Base-by-base conservation (phyloP, 1,284 basidiomycete species). In the Malassezia obtusa region DNA sequence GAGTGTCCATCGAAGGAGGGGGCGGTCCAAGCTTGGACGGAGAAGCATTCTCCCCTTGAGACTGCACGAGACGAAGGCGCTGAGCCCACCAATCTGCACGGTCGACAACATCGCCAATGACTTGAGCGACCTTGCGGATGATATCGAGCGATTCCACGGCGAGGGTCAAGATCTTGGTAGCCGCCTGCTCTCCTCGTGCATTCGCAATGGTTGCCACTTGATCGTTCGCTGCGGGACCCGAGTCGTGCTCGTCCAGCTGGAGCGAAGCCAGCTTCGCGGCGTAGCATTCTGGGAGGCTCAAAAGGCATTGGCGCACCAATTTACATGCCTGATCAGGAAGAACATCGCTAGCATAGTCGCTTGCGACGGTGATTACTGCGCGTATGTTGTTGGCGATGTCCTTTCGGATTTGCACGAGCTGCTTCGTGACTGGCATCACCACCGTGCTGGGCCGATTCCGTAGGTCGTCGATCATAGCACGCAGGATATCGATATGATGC, bases 131-230 rank as follows among this genome's bases (percentile, higher is more conserved):
- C 32, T 85, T 83, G 33, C 84, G 79, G 77, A 92, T 82, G 84
- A 91, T 90, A 68, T 91, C 88, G 72, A 92, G 74, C 67, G 86
- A 87, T 77, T 92, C 89, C 22, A 85, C 87, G 17, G 89, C 87
- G 10, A 92, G 81, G 10, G 84, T 83, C 63, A 92, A 70, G 32
- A 92, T 83, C n/a, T 26, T 33, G 19, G 30, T 45, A 19, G 44
- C 44, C 2, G 44, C 44, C 25, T 11, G 45, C 49, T 21, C 50
- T 43, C 28, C 15, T 43, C 30, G 40, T 7, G 40, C 40, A 6
- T 10, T 8, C 10, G 19, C 12, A 21, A 15, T 21, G 21, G 2
- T 14, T 2, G 4, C 35, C 15, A 5, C 4, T 6, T 6, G 5
- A n/a, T 25, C 38, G 4, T 17, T 28, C 6, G 28, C 7, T 7